Percentiles rank a stretch among this genome's conserved stretches.
phyloP scores from a whole-genome alignment of 2,329 filamentous ascomycete species.

The Nothomitra cinnamomea region DNA sequence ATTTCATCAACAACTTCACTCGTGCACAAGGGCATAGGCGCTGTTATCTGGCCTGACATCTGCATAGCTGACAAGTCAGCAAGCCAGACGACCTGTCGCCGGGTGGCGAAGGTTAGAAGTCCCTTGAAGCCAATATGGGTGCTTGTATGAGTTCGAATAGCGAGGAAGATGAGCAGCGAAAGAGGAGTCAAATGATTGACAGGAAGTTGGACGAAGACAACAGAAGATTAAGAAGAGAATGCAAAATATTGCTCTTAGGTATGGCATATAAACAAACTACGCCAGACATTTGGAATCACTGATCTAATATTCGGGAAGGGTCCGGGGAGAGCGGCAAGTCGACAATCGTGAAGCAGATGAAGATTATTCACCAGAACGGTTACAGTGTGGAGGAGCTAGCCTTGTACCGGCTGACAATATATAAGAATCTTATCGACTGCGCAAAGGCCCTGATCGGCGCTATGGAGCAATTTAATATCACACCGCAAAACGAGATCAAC shows the following conservation, averaged over 20 bases:
- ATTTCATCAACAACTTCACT: no score
- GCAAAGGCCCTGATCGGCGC: slow-evolving; percentile 82
- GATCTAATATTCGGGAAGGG: slow-evolving; percentile 34
- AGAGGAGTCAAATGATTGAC: slow-evolving; percentile 92
- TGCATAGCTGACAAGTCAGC: background rate
- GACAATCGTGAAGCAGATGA: slow-evolving; percentile 99
- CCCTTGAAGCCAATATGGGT: slow-evolving; percentile 53
- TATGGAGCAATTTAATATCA: slow-evolving; percentile 81
- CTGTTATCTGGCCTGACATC: background rate
- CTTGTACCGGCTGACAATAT: slow-evolving; percentile 89
- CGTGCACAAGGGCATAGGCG: no score
- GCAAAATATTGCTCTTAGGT: slow-evolving; percentile 96
- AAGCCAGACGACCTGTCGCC: background rate
- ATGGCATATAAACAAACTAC: slow-evolving; percentile 20
- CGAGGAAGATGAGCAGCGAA: slow-evolving; percentile 83
- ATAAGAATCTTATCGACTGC: slow-evolving; percentile 96
- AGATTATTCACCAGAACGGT: slow-evolving; percentile 97
- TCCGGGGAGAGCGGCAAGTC: slow-evolving; percentile 98
- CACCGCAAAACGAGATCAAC: slow-evolving; percentile 55
- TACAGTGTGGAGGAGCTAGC: slow-evolving; percentile 88
- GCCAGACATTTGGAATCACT: background rate
- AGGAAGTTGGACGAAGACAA: slow-evolving; percentile 88
- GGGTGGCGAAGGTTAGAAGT: background rate
- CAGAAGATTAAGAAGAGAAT: slow-evolving; percentile 82
- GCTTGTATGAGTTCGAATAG: slow-evolving; percentile 78